Evolutionary conservation across 164 flowering plant genomes (phyloP), one percentile per base, ranked within the genome.

Genomic region (Berberis vulgaris): DNA sequence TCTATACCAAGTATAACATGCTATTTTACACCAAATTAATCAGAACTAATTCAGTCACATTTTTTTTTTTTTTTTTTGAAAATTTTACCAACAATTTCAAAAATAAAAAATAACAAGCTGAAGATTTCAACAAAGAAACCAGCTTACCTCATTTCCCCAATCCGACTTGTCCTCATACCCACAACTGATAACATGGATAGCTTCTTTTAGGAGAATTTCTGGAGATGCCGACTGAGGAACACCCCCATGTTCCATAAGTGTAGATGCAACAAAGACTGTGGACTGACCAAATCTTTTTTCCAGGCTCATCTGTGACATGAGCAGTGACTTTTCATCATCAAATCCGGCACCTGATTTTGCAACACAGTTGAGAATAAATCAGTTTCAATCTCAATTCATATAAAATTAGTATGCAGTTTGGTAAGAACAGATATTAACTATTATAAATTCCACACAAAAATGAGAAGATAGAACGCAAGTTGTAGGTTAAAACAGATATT

Each of bases 161-260:
- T 88, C 96, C 38, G 90, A 52, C 71, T 88, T 88, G 69, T 88
- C 96, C 71, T 88, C 96, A 13, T 88, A 88, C 0, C 96, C 96
- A 71, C 96, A 88, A 67, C 96, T 88, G 71, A 88, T 88, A 56
- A 88, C 96, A 80, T 88, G 96, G 73, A 88, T 88, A 47, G 96
- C 96, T 78, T 88, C 96, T 72, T 88, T 88, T 7, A 88, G 85
- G 41, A 88, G 92, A 44, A 79, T 80, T 69, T 86, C 92, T 39
- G 90, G 96, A 49, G 84, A 77, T 43, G 92, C 88, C 52, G 92
- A 85, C 65, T 81, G 90, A 60, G 96, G 96, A 65, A 88, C 86
- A 66, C 96, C 96, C 42, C 96, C 96, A 74, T 86, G 82, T 74
- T 88, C 96, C 92, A 88, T 86, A 38, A 88, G 87, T 9, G 96